Base-by-base conservation (phyloP, 345 rosid genomes). In the Camelina laxa region DNA sequence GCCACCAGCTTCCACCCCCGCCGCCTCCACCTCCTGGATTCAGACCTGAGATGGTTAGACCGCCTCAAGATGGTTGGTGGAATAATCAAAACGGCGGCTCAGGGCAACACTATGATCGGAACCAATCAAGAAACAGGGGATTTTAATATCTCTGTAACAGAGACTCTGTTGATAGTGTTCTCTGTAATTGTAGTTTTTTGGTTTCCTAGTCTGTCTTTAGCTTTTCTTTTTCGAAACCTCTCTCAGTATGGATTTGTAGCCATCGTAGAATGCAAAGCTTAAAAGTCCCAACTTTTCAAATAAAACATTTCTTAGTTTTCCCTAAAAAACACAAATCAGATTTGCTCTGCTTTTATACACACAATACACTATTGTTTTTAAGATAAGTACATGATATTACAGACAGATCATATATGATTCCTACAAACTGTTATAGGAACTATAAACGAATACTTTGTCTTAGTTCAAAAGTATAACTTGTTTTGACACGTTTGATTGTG, bases 81-180 rank as follows among this genome's bases (percentile, higher is more conserved):
- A 56, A 57, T n/a, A 64, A 64, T 77, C 66, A 57, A 70, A 57
- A 70, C 22, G 77, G 73, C 7, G 68, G 49, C 13, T 56, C 68
- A 49, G 81, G 77, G 49, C 50, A 72, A 59, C 73, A 21, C 14
- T 78, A 66, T 72, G 74, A 72, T 65, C 63, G n/a, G 57, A 72
- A 58, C 47, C 27, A 22, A 45, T 67, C 81, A 21, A 72, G 77
- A 67, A 78, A 66, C 77, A 78, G 77, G 60, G 81, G 77, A 53
- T 59, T 44, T 78, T 72, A 24, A 17, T 1, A 15, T 57, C 44
- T 54, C 59, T n/a, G n/a, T n/a, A n/a, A n/a, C n/a, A n/a, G n/a
- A n/a, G n/a, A n/a, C 44, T 54, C 59, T 69, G 69, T 69, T 22
- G 35, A 54, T 67, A 58, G 35, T 54, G 51, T 76, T 54, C 65